Base-by-base conservation (phyloP, 768 basidiomycete species). In the Xerocomellus intermedius region DNA sequence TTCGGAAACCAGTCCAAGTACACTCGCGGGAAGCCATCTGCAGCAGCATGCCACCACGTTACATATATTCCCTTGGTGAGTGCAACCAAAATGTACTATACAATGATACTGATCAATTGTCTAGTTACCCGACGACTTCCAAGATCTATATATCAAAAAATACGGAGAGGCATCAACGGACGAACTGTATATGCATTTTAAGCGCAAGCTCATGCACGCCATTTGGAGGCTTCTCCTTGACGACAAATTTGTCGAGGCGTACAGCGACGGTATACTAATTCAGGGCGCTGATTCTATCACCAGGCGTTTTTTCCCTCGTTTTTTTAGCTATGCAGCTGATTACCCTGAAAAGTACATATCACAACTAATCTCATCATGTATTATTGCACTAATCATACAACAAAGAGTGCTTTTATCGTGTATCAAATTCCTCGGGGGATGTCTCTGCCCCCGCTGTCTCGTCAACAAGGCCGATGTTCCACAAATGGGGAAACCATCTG, bases 101-200 rank as follows among this genome's bases (percentile, higher is more conserved):
- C n/a, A n/a, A 9, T 35, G 2, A 32, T 50, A 33, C 35, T 60
- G 21, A 37, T 22, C 1, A n/a, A 8, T 5, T 50, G 4, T 26
- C 16, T 19, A 61, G 61, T 32, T 62, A 8, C 55, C 58, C 0
- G 35, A 60, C 5, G 17, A 60, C 12, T 54, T 62, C 22, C 61
- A 60, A 42, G 61, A 62, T 16, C 0, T 6, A 0, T 60, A 60
- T 12, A 13, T 13, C 7, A 19, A 47, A 4, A 2, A 12, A 5
- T 51, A 50, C 3, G 21, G 45, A 9, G 44, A 51, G 5, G 44
- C 48, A 1, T 52, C 50, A n/a, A 56, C 37, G 0, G 33, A 21
- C 4, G 44, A 55, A 6, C 8, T 55, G 0, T 44, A 48, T 1
- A 62, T 50, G 0, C 57, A 58, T 2, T 46, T 24, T 39, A 55